Conservation (phyloP, 768 basidiomycete genomes). For the Trametes coccinea region DNA sequence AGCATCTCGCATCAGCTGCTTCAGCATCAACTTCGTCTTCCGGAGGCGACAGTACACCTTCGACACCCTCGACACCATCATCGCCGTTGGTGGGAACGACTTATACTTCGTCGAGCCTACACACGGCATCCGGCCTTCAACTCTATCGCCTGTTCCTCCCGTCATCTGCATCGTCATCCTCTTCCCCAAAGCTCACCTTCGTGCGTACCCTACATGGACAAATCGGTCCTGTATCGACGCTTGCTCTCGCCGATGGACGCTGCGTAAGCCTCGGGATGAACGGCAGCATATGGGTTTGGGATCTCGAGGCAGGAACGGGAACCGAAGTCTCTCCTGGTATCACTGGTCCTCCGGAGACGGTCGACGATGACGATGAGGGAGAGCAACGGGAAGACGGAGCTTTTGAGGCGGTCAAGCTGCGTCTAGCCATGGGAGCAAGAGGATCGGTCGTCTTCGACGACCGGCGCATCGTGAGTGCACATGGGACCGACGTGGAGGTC, state of each 20-base stretch:
- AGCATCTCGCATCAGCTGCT: constrained; percentile 23
- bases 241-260: constrained; percentile 78
- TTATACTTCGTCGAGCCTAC: constrained; percentile 39
- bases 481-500: constrained; percentile 41
- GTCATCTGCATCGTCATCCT: constrained; percentile 46
- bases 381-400: background rate
- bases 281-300: constrained; percentile 85
- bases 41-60: constrained; percentile 24
- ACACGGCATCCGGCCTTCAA: constrained; percentile 60
- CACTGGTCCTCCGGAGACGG: background rate
- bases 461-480: constrained; percentile 60
- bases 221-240: constrained; percentile 59
- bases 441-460: constrained; percentile 73
- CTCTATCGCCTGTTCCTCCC: constrained; percentile 74
- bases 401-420: constrained; percentile 43
- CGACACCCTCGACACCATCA: background rate
- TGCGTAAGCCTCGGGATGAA: constrained; percentile 74
- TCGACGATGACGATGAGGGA: constrained; percentile 1
- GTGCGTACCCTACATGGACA: constrained; percentile 74
- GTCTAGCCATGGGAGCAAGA: constrained; percentile 27
- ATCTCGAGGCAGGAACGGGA: constrained; percentile 58
- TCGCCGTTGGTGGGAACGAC: constrained; percentile 4
- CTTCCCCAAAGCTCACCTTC: constrained; percentile 67
- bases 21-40: constrained; percentile 28
- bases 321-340: constrained; percentile 32